Base-by-base conservation (phyloP, 2,329 filamentous ascomycete species). In the Calonectria honghensis region DNA sequence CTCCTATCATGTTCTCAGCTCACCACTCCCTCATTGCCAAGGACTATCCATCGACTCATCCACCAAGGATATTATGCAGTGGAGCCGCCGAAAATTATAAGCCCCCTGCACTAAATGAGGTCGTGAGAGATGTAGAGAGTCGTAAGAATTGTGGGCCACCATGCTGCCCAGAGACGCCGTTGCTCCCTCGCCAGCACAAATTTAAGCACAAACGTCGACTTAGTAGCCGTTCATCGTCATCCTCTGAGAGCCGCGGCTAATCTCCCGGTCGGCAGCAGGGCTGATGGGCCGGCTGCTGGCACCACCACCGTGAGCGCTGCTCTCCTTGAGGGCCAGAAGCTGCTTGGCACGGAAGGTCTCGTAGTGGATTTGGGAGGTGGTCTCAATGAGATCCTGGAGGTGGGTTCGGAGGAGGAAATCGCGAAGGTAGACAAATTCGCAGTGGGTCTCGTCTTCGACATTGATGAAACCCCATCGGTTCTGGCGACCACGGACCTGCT, bases 321-420 rank as follows among this genome's bases (percentile, higher is more conserved):
- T 98, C 90, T 99, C 97, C 93, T 98, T 99, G 85, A 99, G 91
- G 73, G 97, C 97, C 84, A 99, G 89, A 83, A 99, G 90, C 88
- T 99, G 97, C 93, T 99, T 99, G 83, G 97, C 96, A 87, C 97
- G 96, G 96, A 99, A 99, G 74, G 96, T 98, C 91, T 99, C 97
- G 91, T 99, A 99, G 91, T 99, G 97, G 87, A 98, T 99, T 90
- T 99, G 97, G 81, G 96, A 98, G 63, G 97, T 99, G 39, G 97
- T 99, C 89, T 99, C 97, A 87, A 99, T 98, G 80, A 99, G 92
- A 84, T 99, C 97, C 90, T 99, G 97, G 73, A 99, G 92, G 87
- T 99, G 97, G 78, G 97, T 98, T 85, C 97, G 95, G 82, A 97
- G 98, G 78, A 99, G 92, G 92, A 99, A 99, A 91, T 99, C 96